A percentile compares a stretch with the other conserved stretches of the same genome.
phyloP scores from a whole-genome alignment of 495 filamentous ascomycete genomes.

The Hypoxylon intermedium region DNA sequence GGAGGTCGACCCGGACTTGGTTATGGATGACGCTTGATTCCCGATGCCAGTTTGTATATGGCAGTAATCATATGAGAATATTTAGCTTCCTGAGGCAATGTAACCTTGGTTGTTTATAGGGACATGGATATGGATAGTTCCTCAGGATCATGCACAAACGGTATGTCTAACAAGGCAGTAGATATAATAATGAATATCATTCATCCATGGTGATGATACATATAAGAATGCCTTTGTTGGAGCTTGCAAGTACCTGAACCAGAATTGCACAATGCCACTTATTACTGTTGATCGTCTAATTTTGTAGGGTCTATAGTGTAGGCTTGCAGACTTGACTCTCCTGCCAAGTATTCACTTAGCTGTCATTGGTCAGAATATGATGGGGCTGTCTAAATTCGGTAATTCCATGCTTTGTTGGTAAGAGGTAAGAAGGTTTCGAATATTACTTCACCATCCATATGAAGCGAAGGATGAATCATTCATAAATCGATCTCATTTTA shows the following conservation, averaged over 20 bases:
- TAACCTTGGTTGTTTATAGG: not conserved
- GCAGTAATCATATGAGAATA: constrained; percentile 2
- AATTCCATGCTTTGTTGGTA: constrained; percentile 12
- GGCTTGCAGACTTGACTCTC: no score
- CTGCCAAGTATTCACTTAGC: constrained; percentile 9
- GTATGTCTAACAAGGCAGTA: not conserved
- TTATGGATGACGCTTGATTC: constrained; percentile 43
- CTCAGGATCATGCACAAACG: not conserved
- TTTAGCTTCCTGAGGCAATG: not conserved
- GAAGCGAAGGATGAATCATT: not conserved
- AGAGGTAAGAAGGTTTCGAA: not conserved
- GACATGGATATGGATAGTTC: not conserved
- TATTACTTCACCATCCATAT: not conserved
- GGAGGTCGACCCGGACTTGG: constrained; percentile 69
- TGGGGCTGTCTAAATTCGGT: constrained; percentile 22
- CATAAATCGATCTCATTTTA: no score
- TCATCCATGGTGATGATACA: no score
- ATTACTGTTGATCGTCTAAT: no score
- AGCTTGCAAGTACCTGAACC: no score
- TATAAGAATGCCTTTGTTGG: no score
- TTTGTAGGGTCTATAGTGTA: no score
- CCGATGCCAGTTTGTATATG: not conserved
- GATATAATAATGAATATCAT: not conserved
- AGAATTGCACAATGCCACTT: no score
- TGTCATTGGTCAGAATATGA: constrained; percentile 23